phyloP scores from a whole-genome alignment of 2,329 filamentous ascomycete genomes.

The Epicoccum nigrum region DNA sequence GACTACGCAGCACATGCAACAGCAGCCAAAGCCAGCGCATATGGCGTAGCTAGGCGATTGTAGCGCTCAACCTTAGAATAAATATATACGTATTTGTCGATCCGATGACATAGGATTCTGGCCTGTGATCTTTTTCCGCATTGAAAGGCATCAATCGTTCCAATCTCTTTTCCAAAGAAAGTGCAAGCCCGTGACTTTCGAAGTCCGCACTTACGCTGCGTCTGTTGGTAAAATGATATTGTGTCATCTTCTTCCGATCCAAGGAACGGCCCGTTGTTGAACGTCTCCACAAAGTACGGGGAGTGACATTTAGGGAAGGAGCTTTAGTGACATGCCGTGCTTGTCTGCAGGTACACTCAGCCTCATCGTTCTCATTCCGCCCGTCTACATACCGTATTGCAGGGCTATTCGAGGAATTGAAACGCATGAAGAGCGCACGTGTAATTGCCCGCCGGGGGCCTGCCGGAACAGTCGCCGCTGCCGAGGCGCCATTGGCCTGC shows the following conservation, averaged over 20 bases:
- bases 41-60: slow-evolving; percentile 25
- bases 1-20: slow-evolving; percentile 30
- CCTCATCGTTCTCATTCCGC: neutral
- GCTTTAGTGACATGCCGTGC: neutral
- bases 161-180: no score
- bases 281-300: neutral
- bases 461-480: slow-evolving; percentile 27
- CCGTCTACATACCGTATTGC: neutral
- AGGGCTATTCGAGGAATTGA: slow-evolving; percentile 18
- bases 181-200: neutral
- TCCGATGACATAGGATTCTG: no score
- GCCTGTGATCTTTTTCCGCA: no score
- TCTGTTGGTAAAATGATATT: neutral
- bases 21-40: slow-evolving; percentile 36
- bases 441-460: slow-evolving; percentile 19
- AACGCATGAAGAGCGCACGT: slow-evolving; percentile 22
- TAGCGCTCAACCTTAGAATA: neutral
- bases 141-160: no score
- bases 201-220: neutral
- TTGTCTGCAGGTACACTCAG: slow-evolving; percentile 14
- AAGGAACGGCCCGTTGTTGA: slow-evolving; percentile 9
- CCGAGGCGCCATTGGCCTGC: slow-evolving; percentile 24
- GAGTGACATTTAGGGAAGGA: slow-evolving; percentile 1
- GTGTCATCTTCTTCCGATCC: neutral
- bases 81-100: neutral